Base-by-base conservation (phyloP, 495 filamentous ascomycete species). In the Cudoniella acicularis region DNA sequence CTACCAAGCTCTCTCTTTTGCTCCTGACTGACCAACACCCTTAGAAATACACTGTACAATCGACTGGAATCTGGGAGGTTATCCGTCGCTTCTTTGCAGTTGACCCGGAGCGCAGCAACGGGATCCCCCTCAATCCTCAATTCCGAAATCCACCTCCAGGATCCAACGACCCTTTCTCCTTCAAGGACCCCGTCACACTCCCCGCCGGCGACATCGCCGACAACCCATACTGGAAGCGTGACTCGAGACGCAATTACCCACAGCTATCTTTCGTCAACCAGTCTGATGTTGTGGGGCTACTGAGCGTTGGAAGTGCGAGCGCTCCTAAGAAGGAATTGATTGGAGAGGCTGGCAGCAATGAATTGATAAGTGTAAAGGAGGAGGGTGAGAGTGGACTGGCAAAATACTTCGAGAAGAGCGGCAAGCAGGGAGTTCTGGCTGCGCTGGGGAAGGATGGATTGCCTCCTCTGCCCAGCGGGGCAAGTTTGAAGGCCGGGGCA, bases 171-270 rank as follows among this genome's bases (percentile, higher is more conserved):
- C 92, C 95, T 23, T 68, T 81, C 21, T 70, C 72, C 24, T 98
- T 96, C 75, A 85, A 90, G 70, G 95, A 98, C 69, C 92, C 92
- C 16, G 89, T 95, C 49, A 97, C 93, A 11, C 30, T 89, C 0
- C 94, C 95, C n/a, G 90, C 94, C 1, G 92, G 84, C 55, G 94
- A 99, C 72, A 84, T 98, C 62, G 94, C 94, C 65, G 94, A 96
- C 69, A 98, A 98, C 74, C 84, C 94, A 41, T 98, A 98, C 83
- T 98, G 91, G 90, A 95, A 95, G 77, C 91, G 94, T 56, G 94
- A 98, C 65, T 73, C 77, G 52, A 88, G 94, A 49, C 85, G 95
- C 66, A 83, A 79, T 67, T 98, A 98, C 77, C 88, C 95, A n/a
- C 80, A 79, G 56, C 78, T 88, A 47, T 91, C 87, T 65, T 83